A percentile compares a stretch with the other conserved stretches of the same genome.
Conservation (phyloP, 202 grass and related monocot species). For the Alloteropsis angusta region DNA sequence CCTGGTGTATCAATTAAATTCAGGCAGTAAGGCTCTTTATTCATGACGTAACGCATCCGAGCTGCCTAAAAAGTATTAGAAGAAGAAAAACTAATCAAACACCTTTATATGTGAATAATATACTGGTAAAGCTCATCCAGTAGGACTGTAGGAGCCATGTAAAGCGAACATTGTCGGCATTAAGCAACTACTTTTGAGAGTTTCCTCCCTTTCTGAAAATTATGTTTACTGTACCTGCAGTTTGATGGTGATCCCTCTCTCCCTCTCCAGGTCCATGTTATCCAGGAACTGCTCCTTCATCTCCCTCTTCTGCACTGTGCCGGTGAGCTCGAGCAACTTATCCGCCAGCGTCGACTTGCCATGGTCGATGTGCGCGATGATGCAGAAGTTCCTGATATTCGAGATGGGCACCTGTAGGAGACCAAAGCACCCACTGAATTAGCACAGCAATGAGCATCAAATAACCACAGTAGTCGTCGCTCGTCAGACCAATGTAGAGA, state of each 20-base stretch:
- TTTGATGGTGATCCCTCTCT: conserved; percentile 98
- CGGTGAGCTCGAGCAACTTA: conserved; percentile 80
- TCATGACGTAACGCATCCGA: conserved; percentile 82
- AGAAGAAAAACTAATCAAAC: not conserved
- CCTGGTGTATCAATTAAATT: conserved; percentile 96
- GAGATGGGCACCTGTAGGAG: conserved; percentile 75
- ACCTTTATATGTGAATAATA: conserved; percentile 6
- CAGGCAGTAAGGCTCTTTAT: conserved; percentile 73
- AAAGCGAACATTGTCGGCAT: too few species aligned
- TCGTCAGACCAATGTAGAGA: not conserved
- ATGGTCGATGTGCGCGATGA: conserved; percentile 97
- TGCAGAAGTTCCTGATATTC: conserved; percentile 96
- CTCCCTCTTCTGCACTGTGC: conserved; percentile 87
- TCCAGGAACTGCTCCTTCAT: conserved; percentile 98
- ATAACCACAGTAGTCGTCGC: not conserved
- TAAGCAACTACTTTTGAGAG: too few species aligned
- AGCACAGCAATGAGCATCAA: not conserved
- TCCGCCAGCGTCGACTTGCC: conserved; percentile 98
- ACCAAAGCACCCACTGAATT: not conserved
- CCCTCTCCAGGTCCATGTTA: conserved; percentile 98
- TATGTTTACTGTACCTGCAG: conserved; percentile 50
- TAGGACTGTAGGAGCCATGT: not conserved
- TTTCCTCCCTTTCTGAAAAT: too few species aligned
- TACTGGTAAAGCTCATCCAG: not conserved
- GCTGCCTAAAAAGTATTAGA: conserved; percentile 71